Conservation (phyloP, 306 rosid species). For the Gleditsia sinensis region DNA sequence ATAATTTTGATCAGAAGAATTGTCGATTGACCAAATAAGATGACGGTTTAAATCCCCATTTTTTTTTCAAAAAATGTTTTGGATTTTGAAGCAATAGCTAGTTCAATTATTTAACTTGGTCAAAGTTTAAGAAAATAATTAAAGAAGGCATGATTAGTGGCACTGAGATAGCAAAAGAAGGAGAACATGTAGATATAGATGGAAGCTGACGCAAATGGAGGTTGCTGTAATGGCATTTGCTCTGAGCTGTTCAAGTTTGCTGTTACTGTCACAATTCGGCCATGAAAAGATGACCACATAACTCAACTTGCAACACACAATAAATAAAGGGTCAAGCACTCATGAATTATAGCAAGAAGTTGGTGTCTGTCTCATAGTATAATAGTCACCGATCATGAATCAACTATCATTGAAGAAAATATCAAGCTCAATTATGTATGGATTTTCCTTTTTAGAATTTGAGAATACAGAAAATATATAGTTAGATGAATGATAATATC, state of each 20-base stretch:
- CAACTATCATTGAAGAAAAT: too few relatives aligned
- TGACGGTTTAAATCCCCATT: too few relatives aligned
- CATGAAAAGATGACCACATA: not conserved
- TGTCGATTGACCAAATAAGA: too few relatives aligned
- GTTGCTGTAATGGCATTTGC: slow-evolving; percentile 33
- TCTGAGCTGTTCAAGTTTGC: slow-evolving; percentile 35
- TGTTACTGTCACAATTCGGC: slow-evolving; percentile 22
- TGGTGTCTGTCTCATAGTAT: too few relatives aligned
- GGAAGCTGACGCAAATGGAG: slow-evolving; percentile 38
- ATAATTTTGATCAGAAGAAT: too few relatives aligned
- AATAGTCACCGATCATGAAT: too few relatives aligned
- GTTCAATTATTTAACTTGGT: slow-evolving; percentile 19
- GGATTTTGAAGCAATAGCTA: not conserved
- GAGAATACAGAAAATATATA: too few relatives aligned
- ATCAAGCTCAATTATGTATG: too few relatives aligned
- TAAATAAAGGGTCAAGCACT: not conserved
- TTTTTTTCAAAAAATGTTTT: too few relatives aligned
- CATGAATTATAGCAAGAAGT: too few relatives aligned
- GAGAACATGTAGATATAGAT: not conserved
- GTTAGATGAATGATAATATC: too few relatives aligned
- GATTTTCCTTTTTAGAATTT: too few relatives aligned
- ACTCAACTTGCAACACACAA: not conserved
- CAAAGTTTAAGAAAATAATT: not conserved
- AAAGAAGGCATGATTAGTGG: not conserved
- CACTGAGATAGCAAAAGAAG: not conserved